These are phyloP conservation scores for Paramecium octaurelia DNA, from an alignment of 73 alveolate genomes.

Conservation along the genomic window DNA sequence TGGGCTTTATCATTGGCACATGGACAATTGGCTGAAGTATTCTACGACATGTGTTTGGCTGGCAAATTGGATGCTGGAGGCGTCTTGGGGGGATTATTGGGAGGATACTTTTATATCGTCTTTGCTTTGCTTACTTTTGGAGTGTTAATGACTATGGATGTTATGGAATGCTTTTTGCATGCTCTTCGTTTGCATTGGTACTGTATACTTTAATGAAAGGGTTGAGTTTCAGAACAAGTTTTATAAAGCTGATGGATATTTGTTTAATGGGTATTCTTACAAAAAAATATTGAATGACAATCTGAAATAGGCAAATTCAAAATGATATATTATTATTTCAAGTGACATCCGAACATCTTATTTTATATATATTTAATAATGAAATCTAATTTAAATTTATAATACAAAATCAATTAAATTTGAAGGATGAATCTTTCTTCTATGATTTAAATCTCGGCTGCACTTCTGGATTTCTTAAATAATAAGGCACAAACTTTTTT, in stretches of 20 bases:
- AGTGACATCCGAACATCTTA: not conserved
- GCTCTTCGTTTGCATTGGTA: constrained; percentile 93
- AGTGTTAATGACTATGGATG: constrained; percentile 93
- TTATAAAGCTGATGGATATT: constrained; percentile 14
- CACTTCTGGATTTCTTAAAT: constrained; percentile 19
- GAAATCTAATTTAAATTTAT: no score
- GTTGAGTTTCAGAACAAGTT: constrained; percentile 92
- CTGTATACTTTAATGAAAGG: constrained; percentile 22
- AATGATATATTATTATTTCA: not conserved
- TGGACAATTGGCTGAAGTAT: constrained; percentile 82
- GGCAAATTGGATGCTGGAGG: not conserved
- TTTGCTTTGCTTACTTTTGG: constrained; percentile 77
- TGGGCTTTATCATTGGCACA: constrained; percentile 94
- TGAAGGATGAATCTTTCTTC: not conserved
- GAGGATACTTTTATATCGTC: constrained; percentile 54
- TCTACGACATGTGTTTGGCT: constrained; percentile 60
- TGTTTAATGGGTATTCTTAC: not conserved
- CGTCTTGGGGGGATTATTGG: not conserved
- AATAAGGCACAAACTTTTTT: constrained; percentile 33
- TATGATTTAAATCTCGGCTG: not conserved
- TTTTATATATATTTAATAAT: no score
- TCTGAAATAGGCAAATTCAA: not conserved
- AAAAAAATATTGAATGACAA: not conserved
- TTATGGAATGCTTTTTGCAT: constrained; percentile 95
- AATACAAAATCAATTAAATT: not conserved